These are phyloP conservation scores for Linnemannia zychae DNA, from an alignment of 192 early-diverging fungal genomes.

Conservation along the genomic window DNA sequence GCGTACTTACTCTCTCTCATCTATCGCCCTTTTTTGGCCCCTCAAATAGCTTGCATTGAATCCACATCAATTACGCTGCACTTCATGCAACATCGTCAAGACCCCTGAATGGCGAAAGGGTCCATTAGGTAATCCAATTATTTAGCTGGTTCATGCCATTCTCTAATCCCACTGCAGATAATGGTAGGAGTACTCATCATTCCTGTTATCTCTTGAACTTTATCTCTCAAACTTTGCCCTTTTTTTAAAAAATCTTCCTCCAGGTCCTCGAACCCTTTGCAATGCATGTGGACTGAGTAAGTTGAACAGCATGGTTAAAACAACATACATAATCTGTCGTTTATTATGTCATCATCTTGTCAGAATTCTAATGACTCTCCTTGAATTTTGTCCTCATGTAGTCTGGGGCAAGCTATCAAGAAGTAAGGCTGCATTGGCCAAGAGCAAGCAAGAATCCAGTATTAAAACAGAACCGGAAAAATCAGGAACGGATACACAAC, in stretches of 20 bases:
- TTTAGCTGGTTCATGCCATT: background rate
- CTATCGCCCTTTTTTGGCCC: background rate
- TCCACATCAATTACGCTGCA: slow-evolving; percentile 40
- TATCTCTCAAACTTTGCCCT: no score
- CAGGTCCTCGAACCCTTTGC: slow-evolving; percentile 52
- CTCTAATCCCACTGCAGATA: background rate
- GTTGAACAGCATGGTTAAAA: background rate
- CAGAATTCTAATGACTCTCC: background rate
- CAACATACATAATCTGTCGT: background rate
- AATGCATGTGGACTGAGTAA: slow-evolving; percentile 57
- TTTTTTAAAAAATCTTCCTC: slow-evolving; percentile 8
- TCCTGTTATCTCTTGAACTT: background rate
- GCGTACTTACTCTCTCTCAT: background rate
- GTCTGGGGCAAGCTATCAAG: slow-evolving; percentile 55
- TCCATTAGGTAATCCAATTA: slow-evolving; percentile 24
- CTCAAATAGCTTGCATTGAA: slow-evolving; percentile 14
- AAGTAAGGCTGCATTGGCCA: slow-evolving; percentile 41
- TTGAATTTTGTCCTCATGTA: slow-evolving; percentile 4
- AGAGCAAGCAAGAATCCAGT: slow-evolving; percentile 13
- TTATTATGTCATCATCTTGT: no score
- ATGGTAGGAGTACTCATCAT: background rate
- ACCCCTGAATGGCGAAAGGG: slow-evolving; percentile 58
- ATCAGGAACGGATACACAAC: background rate
- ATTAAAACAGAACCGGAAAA: slow-evolving; percentile 8
- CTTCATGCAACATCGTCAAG: slow-evolving; percentile 52